A percentile compares a stretch with the other conserved stretches of the same genome.
These are phyloP conservation scores for Cercospora sp. DNA, from an alignment of 2,329 filamentous ascomycete genomes.

Conservation along the genomic window DNA sequence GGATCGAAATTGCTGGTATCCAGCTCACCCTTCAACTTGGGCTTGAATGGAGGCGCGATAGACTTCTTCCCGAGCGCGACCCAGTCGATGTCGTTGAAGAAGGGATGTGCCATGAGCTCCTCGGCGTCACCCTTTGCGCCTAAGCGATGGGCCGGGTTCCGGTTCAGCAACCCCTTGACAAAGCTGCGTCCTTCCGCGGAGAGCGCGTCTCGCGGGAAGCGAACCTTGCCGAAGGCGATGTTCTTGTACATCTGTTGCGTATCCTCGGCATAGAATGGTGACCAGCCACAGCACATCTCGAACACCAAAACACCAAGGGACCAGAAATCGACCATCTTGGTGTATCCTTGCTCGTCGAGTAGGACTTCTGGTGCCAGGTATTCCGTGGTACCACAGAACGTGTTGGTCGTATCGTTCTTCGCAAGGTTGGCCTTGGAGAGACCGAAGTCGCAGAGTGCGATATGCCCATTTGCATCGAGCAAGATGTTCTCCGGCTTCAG, in stretches of 20 bases:
- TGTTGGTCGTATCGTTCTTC: conserved; percentile 97
- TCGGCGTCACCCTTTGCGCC: conserved; percentile 89
- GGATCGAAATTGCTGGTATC: conserved; percentile 99
- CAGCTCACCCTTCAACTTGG: conserved; percentile 90
- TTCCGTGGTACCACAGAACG: conserved; percentile 97
- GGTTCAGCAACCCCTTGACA: conserved; percentile 94
- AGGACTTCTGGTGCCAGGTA: conserved; percentile 95
- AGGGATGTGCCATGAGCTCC: conserved; percentile 89
- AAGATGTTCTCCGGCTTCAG: conserved; percentile 97
- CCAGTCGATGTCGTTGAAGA: conserved; percentile 96
- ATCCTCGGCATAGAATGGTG: conserved; percentile 97
- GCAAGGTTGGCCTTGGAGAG: conserved; percentile 96
- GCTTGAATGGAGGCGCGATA: conserved; percentile 95
- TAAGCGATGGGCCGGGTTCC: conserved; percentile 92
- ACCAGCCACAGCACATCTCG: conserved; percentile 99
- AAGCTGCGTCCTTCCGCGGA: conserved; percentile 96
- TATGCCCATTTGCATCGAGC: conserved; percentile 94
- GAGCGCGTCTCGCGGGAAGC: conserved; percentile 91
- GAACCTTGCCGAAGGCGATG: conserved; percentile 97
- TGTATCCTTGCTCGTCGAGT: conserved; percentile 94
- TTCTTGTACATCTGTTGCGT: conserved; percentile 99
- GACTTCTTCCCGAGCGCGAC: conserved; percentile 82
- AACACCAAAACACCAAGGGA: conserved; percentile 96
- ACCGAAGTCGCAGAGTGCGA: conserved; percentile 95
- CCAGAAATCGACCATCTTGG: conserved; percentile 99